These are phyloP conservation scores for Heterobasidion annosum DNA, from an alignment of 1,284 basidiomycete species.

Conservation along the genomic window DNA sequence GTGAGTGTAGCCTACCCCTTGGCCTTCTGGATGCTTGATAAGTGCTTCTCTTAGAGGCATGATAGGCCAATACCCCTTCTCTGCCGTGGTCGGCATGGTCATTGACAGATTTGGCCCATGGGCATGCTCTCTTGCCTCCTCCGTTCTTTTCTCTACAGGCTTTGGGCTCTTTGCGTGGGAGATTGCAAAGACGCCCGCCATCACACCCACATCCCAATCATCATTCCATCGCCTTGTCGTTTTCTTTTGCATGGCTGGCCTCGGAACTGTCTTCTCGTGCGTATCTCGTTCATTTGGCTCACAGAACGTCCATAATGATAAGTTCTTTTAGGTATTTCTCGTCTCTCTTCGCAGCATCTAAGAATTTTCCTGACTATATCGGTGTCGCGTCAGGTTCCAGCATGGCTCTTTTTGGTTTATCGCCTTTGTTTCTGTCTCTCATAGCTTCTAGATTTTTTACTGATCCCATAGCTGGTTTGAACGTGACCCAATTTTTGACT, in stretches of 20 bases:
- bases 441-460: constrained; percentile 56
- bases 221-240: constrained; percentile 45
- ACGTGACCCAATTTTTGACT: constrained; percentile 45
- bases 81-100: constrained; percentile 47
- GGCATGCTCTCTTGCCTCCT: constrained; percentile 54
- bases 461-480: constrained; percentile 33
- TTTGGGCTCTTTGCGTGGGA: constrained; percentile 56
- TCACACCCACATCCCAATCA: constrained; percentile 26
- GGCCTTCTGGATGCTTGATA: not conserved
- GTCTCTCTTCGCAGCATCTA: constrained; percentile 64
- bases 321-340: constrained; percentile 55
- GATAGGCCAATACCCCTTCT: constrained; percentile 61
- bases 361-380: constrained; percentile 52
- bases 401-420: constrained; percentile 68
- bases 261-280: constrained; percentile 65
- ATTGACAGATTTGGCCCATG: constrained; percentile 54
- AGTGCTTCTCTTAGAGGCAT: constrained; percentile 37
- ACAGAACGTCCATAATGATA: not conserved
- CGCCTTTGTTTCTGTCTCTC: constrained; percentile 62
- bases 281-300: constrained; percentile 17
- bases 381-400: constrained; percentile 59
- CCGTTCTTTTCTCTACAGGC: constrained; percentile 45
- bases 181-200: constrained; percentile 33
- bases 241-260: constrained; percentile 52
- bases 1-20: constrained; percentile 24